These are phyloP conservation scores for Paramecium octaurelia DNA, from an alignment of 73 alveolate species.

Conservation along the genomic window DNA sequence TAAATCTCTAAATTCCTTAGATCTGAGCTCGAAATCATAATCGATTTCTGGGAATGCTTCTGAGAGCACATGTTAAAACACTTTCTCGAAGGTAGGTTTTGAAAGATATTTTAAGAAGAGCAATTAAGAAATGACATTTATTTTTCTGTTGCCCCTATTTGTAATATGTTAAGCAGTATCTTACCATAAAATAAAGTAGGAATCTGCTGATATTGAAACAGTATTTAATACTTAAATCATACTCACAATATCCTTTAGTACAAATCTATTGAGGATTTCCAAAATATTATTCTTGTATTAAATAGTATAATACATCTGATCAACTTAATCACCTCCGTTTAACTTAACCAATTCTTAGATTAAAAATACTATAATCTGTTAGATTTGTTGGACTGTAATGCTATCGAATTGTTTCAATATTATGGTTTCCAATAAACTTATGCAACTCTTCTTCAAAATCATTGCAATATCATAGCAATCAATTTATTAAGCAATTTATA, in stretches of 20 bases:
- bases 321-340: background rate
- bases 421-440: conserved; percentile 20
- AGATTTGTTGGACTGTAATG: background rate
- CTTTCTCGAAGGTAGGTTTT: background rate
- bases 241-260: background rate
- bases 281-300: background rate
- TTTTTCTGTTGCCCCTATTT: background rate
- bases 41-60: background rate
- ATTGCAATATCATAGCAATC: background rate
- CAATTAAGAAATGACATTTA: background rate
- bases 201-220: background rate
- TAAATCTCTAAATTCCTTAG: background rate
- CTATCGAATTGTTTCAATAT: background rate
- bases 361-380: background rate
- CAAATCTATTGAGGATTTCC: background rate
- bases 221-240: background rate
- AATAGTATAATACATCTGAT: background rate
- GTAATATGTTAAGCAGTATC: background rate
- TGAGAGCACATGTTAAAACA: background rate
- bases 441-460: background rate
- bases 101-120: background rate
- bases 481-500: background rate
- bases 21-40: background rate
- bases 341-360: background rate
- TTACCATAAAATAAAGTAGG: background rate